Evolutionary conservation across 2,329 filamentous ascomycete genomes (phyloP).

Genomic region (Pestalotiopsis sp.): DNA sequence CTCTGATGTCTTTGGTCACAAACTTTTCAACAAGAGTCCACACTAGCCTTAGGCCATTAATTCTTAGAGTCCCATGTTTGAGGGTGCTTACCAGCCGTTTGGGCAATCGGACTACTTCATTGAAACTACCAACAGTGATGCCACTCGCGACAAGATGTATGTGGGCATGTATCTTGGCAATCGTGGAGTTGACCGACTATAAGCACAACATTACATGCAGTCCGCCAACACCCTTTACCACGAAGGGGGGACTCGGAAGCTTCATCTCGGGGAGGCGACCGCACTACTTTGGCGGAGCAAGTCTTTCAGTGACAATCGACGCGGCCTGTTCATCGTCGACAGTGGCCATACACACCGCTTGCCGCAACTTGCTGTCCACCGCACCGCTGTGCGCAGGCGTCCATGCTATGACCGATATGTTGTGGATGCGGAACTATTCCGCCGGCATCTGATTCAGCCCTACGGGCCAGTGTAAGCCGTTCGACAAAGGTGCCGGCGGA

Average conservation of each 20-base stretch:
- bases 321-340: constrained; percentile 41
- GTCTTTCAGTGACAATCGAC: constrained; percentile 41
- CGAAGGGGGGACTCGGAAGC: constrained; percentile 20
- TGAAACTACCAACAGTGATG: not conserved
- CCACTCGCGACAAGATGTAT: not conserved
- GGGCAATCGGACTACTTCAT: constrained; percentile 28
- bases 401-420: constrained; percentile 31
- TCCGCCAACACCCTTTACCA: constrained; percentile 16
- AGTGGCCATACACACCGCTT: constrained; percentile 35
- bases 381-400: not conserved
- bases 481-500: constrained; percentile 51
- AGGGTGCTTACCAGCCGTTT: constrained; percentile 39
- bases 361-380: constrained; percentile 17
- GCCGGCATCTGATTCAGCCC: constrained; percentile 43
- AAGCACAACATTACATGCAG: constrained; percentile 18
- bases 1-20: constrained; percentile 22
- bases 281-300: constrained; percentile 44
- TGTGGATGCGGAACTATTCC: constrained; percentile 18
- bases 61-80: constrained; percentile 33
- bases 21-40: constrained; percentile 29
- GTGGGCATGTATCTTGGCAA: constrained; percentile 24
- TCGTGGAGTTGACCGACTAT: constrained; percentile 18
- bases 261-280: constrained; percentile 37
- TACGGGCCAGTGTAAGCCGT: constrained; percentile 51
- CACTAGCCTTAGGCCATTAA: constrained; percentile 33